Percentiles rank a stretch among this genome's conserved stretches.
Conservation (phyloP, 140 eudicot species). For the Stevia rebaudiana region DNA sequence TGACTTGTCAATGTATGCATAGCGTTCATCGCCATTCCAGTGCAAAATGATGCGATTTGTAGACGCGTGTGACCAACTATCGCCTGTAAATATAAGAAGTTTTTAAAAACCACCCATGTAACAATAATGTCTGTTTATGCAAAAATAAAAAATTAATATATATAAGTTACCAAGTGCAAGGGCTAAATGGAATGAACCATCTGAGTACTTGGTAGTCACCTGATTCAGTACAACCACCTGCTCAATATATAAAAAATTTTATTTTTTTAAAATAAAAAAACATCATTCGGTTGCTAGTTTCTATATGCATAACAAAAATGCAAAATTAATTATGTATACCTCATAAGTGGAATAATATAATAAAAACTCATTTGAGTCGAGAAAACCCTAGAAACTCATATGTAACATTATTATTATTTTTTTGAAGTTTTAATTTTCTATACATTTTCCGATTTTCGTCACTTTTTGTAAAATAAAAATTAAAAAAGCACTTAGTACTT, state of each 20-base stretch:
- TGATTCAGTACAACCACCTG: slow-evolving; percentile 86
- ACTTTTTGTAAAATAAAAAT: too few relatives aligned
- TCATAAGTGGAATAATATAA: too few relatives aligned
- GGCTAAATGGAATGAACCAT: slow-evolving; percentile 74
- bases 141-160: background rate
- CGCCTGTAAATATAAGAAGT: slow-evolving; percentile 59
- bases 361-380: too few relatives aligned
- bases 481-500: too few relatives aligned
- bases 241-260: slow-evolving; percentile 5
- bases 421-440: too few relatives aligned
- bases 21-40: slow-evolving; percentile 75
- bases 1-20: slow-evolving; percentile 78
- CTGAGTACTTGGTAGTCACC: slow-evolving; percentile 69
- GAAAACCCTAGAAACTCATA: too few relatives aligned
- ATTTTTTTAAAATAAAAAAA: too few relatives aligned
- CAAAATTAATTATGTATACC: slow-evolving; percentile 1
- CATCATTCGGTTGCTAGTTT: background rate
- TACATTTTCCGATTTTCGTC: too few relatives aligned
- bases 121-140: background rate
- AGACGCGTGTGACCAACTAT: slow-evolving; percentile 92
- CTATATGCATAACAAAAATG: background rate
- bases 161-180: slow-evolving; percentile 76
- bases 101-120: background rate
- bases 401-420: too few relatives aligned
- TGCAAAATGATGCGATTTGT: slow-evolving; percentile 80